phyloP scores from a whole-genome alignment of 345 rosid genomes.

The Acer negundo region DNA sequence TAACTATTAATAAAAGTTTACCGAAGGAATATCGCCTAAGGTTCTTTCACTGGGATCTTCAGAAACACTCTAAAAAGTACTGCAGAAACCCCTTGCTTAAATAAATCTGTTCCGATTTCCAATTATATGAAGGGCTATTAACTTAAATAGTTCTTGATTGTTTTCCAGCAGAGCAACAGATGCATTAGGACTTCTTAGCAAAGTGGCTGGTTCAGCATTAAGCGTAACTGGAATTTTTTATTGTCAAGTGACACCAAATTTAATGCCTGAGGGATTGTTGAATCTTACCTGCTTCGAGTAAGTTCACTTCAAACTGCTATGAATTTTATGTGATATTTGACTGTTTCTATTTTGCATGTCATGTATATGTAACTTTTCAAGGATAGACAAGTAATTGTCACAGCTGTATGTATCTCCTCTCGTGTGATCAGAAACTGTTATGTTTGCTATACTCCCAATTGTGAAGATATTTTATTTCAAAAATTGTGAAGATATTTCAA shows the following conservation, averaged over 20 bases:
- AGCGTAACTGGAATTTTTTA: conserved; percentile 76
- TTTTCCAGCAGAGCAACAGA: conserved; percentile 61
- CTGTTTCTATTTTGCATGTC: neutral
- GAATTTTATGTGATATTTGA: neutral
- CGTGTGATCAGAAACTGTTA: neutral
- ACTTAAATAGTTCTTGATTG: conserved; percentile 17
- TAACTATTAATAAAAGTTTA: conserved; percentile 59
- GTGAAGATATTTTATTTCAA: neutral
- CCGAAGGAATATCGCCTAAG: conserved; percentile 63
- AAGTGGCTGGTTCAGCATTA: conserved; percentile 67
- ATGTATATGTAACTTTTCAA: neutral
- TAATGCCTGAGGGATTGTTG: conserved; percentile 38
- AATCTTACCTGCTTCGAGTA: conserved; percentile 52
- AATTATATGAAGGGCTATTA: conserved; percentile 12
- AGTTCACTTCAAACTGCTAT: conserved; percentile 33
- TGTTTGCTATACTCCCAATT: neutral
- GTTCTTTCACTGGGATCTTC: conserved; percentile 91
- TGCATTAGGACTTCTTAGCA: conserved; percentile 68
- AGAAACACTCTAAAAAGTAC: conserved; percentile 76
- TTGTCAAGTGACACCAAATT: conserved; percentile 53
- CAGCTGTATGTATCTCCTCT: neutral
- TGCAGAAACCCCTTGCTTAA: conserved; percentile 6
- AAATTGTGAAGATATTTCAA: neutral
- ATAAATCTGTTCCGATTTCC: neutral
- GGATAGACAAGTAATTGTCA: neutral